phyloP scores from a whole-genome alignment of 2,329 filamentous ascomycete species.

The Podosphaera leucotricha region DNA sequence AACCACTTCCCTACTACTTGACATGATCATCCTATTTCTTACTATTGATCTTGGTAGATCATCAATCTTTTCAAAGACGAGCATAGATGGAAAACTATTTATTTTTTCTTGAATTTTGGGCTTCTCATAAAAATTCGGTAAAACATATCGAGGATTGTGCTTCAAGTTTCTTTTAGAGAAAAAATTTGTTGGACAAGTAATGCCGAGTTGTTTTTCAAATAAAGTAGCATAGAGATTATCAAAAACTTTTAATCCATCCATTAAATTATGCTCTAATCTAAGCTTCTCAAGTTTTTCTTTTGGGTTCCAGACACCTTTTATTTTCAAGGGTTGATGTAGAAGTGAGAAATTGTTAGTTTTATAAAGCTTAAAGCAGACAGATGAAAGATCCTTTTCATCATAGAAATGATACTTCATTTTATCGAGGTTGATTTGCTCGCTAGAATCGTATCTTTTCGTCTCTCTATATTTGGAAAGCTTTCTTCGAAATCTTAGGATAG shows the following conservation, averaged over 20 bases:
- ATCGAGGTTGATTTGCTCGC: background rate
- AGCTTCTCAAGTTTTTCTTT: background rate
- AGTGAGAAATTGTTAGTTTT: background rate
- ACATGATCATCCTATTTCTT: background rate
- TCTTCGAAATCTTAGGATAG: background rate
- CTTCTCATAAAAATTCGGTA: background rate
- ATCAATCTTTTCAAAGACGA: background rate
- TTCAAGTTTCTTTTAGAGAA: no score
- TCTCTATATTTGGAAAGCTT: background rate
- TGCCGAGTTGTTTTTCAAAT: no score
- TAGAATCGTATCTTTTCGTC: background rate
- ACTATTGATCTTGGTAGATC: background rate
- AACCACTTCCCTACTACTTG: background rate
- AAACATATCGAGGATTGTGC: no score
- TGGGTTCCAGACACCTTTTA: background rate
- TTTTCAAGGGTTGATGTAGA: background rate
- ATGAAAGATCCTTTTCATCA: background rate
- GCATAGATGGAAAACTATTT: background rate
- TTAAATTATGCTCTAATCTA: no score
- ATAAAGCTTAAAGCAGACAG: background rate
- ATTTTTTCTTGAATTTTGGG: background rate
- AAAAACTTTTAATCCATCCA: no score
- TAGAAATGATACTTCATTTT: background rate
- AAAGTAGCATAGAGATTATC: no score
- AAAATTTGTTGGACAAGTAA: no score